Percentiles rank a stretch among this genome's conserved stretches.
These are phyloP conservation scores for Aspergillus viridinutans DNA, from an alignment of 2,329 filamentous ascomycete genomes.

Conservation along the genomic window DNA sequence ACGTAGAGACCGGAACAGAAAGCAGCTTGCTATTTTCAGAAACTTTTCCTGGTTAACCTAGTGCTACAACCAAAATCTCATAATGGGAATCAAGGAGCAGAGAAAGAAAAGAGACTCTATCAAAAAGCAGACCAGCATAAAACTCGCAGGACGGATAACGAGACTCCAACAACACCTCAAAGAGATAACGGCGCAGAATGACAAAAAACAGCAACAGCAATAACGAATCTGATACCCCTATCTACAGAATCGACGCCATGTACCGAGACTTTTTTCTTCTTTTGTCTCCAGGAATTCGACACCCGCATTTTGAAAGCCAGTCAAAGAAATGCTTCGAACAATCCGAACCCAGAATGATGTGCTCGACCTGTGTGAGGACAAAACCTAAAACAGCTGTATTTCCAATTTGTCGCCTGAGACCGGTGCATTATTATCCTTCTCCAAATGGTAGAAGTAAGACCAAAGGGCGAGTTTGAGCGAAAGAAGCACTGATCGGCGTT, in stretches of 20 bases:
- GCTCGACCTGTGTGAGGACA: background rate
- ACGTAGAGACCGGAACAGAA: background rate
- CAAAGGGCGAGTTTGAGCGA: background rate
- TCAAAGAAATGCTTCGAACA: background rate
- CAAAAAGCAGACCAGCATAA: background rate
- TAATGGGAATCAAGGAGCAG: background rate
- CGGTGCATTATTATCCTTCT: background rate
- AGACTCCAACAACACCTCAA: background rate
- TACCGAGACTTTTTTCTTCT: background rate
- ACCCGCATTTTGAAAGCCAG: background rate
- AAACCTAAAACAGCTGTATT: background rate
- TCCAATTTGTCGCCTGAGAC: background rate
- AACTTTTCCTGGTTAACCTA: background rate
- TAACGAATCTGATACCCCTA: background rate
- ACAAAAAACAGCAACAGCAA: background rate
- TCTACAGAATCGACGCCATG: background rate
- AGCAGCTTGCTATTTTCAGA: constrained; percentile 1
- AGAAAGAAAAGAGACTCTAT: background rate
- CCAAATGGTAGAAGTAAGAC: background rate
- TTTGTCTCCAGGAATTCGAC: background rate
- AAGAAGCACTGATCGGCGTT: background rate
- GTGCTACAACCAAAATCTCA: background rate
- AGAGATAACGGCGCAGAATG: background rate
- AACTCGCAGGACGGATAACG: background rate
- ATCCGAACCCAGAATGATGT: background rate